Base-by-base conservation (phyloP, 2,329 filamentous ascomycete species). In the Xylaria arbuscula region DNA sequence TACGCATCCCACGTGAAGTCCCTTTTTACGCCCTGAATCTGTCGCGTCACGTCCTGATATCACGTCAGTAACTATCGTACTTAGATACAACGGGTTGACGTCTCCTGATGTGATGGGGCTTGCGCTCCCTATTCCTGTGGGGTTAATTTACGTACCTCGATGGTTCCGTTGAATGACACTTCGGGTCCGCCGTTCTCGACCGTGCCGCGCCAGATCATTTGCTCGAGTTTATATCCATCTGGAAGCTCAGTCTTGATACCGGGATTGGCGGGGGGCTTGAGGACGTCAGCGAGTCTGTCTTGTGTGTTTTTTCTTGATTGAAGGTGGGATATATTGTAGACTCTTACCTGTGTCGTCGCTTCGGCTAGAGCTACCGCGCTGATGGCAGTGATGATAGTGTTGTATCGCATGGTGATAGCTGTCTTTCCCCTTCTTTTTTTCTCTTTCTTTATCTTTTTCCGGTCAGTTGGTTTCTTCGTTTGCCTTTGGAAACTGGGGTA, bases 191-290 rank as follows among this genome's bases (percentile, higher is more conserved):
- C 53, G 15, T 45, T 50, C 50, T 66, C 53, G 24, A 68, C 59
- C 17, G 40, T 13, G 15, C 67, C 69, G 7, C 0, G 62, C 67
- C 62, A 72, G 19, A n/a, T 57, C 65, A 72, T 65, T 36, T 69
- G 63, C 48, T 63, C 53, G 56, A 69, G 19, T 10, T 17, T 48
- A 47, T 67, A 73, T 11, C 61, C 58, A 11, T 51, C 38, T 0
- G 51, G 60, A 8, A 55, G n/a, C 6, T 40, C 40, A 7, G 57
- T n/a, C 10, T 22, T 40, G 22, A 8, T 8, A 9, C 17, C 6
- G 40, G n/a, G 13, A 45, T 51, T 6, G 3, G 10, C 28, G 10
- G 10, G 19, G 15, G 15, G 7, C 19, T 47, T 57, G 4, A 0
- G 42, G 11, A 3, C 32, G 45, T 64, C 24, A 64, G 45, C 28